Percentiles rank a stretch among this genome's conserved stretches.
These are phyloP conservation scores for Colletotrichum somersetense DNA, from an alignment of 2,329 filamentous ascomycete species.

Conservation along the genomic window DNA sequence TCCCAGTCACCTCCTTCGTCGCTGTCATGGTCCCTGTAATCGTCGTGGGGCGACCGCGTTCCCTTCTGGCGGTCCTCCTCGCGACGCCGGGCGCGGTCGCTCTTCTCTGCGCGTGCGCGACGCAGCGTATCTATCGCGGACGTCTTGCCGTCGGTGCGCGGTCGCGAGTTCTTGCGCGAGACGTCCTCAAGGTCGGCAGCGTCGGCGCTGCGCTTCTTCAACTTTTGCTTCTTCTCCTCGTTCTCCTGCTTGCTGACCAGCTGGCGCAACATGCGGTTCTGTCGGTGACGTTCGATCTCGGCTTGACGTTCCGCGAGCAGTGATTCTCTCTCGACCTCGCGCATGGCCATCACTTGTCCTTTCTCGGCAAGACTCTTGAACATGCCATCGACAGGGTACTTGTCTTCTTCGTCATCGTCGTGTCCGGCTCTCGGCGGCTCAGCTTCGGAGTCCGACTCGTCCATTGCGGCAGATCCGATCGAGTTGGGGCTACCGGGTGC, in stretches of 20 bases:
- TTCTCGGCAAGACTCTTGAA: constrained; percentile 82
- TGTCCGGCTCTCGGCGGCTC: constrained; percentile 59
- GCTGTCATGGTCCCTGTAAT: constrained; percentile 77
- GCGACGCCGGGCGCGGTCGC: constrained; percentile 72
- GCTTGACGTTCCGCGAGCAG: constrained; percentile 89
- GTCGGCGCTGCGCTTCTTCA: constrained; percentile 83
- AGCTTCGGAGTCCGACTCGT: constrained; percentile 80
- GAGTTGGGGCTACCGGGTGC: constrained; percentile 78
- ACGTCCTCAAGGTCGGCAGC: constrained; percentile 83
- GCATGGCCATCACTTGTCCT: constrained; percentile 83
- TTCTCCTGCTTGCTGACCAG: constrained; percentile 77
- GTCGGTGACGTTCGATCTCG: constrained; percentile 83
- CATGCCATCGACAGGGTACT: constrained; percentile 90
- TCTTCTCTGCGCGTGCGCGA: constrained; percentile 73
- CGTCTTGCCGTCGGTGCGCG: constrained; percentile 77
- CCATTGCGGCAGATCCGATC: constrained; percentile 87
- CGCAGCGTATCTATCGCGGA: constrained; percentile 79
- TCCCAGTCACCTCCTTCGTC: constrained; percentile 70
- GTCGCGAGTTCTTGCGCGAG: constrained; percentile 79
- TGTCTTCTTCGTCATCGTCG: constrained; percentile 70
- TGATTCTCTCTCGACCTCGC: constrained; percentile 91
- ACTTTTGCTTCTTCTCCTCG: constrained; percentile 70
- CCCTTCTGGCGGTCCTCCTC: constrained; percentile 70
- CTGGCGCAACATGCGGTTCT: constrained; percentile 84
- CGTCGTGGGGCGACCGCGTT: constrained; percentile 63